These are phyloP conservation scores for Sporothrix globosa DNA, from an alignment of 2,329 filamentous ascomycete genomes.

Conservation along the genomic window DNA sequence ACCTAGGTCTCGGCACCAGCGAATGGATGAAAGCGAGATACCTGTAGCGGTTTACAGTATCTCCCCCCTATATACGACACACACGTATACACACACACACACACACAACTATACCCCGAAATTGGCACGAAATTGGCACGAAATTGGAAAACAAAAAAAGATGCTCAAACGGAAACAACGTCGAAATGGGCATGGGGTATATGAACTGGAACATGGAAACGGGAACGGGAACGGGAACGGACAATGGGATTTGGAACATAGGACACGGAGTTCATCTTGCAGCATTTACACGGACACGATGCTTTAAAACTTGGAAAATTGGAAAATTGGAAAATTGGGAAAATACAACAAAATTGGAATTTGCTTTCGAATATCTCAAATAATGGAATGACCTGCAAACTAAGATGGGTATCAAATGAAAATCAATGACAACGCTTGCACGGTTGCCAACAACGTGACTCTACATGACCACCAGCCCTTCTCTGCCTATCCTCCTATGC, in stretches of 20 bases:
- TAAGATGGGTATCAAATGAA: constrained; percentile 2
- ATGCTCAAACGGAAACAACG: constrained; percentile 6
- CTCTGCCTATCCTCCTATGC: neutral
- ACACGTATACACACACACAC: neutral
- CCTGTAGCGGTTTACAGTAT: constrained; percentile 50
- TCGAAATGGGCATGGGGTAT: neutral
- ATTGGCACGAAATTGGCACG: neutral
- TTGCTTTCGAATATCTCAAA: neutral
- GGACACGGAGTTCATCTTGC: neutral
- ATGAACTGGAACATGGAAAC: neutral
- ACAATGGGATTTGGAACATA: neutral
- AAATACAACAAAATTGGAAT: neutral
- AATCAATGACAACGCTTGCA: neutral
- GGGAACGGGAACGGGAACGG: constrained; percentile 1
- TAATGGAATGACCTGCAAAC: neutral
- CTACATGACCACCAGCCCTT: too few relatives aligned
- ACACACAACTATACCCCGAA: neutral
- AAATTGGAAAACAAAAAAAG: constrained; percentile 2
- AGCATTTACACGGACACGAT: constrained; percentile 20
- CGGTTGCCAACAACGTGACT: too few relatives aligned
- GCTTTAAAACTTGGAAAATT: neutral
- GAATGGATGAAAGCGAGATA: constrained; percentile 88
- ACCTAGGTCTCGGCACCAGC: constrained; percentile 77
- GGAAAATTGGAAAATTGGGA: neutral
- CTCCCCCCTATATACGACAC: neutral